Evolutionary conservation across 192 early-diverging fungal genomes (phyloP).

Genomic region (Backusella morwellensis): DNA sequence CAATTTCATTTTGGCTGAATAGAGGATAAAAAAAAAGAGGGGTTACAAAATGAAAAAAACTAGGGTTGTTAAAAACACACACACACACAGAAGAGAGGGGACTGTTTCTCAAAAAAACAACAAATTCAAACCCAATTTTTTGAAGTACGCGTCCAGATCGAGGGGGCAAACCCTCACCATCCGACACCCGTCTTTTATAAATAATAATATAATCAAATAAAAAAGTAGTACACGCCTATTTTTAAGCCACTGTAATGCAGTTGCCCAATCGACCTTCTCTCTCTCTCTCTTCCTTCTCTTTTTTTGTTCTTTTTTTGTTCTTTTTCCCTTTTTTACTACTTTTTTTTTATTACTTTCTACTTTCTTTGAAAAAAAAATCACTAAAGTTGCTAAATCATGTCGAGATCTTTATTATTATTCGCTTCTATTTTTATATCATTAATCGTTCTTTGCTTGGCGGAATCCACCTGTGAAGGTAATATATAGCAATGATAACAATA

Average conservation of each 20-base stretch:
- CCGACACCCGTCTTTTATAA: neutral
- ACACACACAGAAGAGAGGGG: neutral
- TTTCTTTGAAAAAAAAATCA: neutral
- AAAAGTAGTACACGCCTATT: neutral
- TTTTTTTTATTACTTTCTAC: neutral
- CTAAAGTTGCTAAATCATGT: neutral
- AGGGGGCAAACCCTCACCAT: neutral
- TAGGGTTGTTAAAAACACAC: neutral
- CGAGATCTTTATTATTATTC: neutral
- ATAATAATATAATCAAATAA: neutral
- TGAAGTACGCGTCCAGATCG: neutral
- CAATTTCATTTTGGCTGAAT: constrained; percentile 45
- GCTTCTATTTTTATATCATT: neutral
- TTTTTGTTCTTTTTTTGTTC: constrained; percentile 9
- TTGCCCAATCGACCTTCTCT: neutral
- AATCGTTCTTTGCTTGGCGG: neutral
- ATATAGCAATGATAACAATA: neutral
- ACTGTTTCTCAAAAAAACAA: neutral
- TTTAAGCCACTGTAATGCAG: neutral
- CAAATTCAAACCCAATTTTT: neutral
- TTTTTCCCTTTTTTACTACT: constrained; percentile 9
- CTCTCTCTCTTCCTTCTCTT: neutral
- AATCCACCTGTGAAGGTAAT: constrained; percentile 6
- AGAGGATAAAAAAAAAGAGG: neutral
- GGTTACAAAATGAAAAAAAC: constrained; percentile 5